These are phyloP conservation scores for Coemansia sp. DNA, from an alignment of 192 early-diverging fungal species.

Conservation along the genomic window DNA sequence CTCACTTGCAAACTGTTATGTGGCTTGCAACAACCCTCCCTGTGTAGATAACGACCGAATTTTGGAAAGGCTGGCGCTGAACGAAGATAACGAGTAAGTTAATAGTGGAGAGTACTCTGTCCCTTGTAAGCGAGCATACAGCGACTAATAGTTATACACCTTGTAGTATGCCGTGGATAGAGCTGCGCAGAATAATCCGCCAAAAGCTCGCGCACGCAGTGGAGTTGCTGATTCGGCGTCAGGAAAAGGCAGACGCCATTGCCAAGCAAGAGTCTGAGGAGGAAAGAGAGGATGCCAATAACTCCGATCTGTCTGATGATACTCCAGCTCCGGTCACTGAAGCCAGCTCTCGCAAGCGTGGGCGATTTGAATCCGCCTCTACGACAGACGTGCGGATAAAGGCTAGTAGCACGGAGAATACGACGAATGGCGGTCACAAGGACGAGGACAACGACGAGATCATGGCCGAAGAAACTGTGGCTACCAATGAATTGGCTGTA, in stretches of 20 bases:
- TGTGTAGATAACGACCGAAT: slow-evolving; percentile 40
- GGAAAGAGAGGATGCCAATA: slow-evolving; percentile 4
- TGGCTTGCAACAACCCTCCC: background rate
- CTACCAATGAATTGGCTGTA: background rate
- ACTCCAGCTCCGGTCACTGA: background rate
- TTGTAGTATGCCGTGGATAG: slow-evolving; percentile 43
- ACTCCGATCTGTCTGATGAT: slow-evolving; percentile 12
- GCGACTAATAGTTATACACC: background rate
- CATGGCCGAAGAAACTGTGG: background rate
- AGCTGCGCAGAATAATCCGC: slow-evolving; percentile 41
- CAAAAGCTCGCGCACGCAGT: slow-evolving; percentile 43
- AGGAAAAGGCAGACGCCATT: slow-evolving; percentile 13
- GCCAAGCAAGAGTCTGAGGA: slow-evolving; percentile 4
- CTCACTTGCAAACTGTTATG: background rate
- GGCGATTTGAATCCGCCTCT: background rate
- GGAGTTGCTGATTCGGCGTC: slow-evolving; percentile 19
- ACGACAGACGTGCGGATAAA: background rate
- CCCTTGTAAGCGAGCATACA: background rate
- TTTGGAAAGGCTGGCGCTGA: slow-evolving; percentile 40
- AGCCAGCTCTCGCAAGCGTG: slow-evolving; percentile 1
- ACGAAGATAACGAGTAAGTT: slow-evolving; percentile 47
- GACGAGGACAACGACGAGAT: slow-evolving; percentile 10
- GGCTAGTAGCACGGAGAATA: background rate
- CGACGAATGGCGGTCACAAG: background rate
- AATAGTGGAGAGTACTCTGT: background rate